Percentiles rank a stretch among this genome's conserved stretches.
Conservation (phyloP, 768 basidiomycete species). For the Coprinellus aureogranulatus region DNA sequence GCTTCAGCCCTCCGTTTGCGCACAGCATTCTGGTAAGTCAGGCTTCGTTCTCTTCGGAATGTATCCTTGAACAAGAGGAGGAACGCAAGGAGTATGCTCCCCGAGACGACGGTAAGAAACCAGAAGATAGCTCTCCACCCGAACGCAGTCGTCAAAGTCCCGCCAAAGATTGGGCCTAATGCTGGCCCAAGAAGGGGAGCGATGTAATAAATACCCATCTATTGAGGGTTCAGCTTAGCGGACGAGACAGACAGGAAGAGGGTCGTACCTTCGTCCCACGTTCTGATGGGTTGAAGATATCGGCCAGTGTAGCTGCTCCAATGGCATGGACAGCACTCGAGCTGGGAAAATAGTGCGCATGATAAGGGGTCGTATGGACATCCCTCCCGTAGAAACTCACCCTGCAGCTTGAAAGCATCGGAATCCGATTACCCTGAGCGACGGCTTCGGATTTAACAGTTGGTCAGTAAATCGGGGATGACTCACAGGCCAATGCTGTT, state of each 20-base stretch:
- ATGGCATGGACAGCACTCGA: conserved; percentile 68
- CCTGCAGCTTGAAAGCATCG: conserved; percentile 67
- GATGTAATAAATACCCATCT: conserved; percentile 79
- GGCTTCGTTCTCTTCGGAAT: conserved; percentile 78
- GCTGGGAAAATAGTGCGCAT: conserved; percentile 25
- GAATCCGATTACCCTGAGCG: conserved; percentile 66
- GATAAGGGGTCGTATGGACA: no score
- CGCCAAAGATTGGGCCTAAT: conserved; percentile 73
- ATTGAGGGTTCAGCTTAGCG: not conserved
- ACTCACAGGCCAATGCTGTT: conserved; percentile 48
- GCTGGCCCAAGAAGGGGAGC: conserved; percentile 74
- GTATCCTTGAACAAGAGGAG: conserved; percentile 75
- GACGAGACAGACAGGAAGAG: not conserved
- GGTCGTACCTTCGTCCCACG: conserved; percentile 57
- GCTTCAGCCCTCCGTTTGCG: conserved; percentile 33
- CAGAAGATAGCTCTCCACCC: conserved; percentile 83
- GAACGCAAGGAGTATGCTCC: conserved; percentile 53
- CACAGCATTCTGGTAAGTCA: conserved; percentile 71
- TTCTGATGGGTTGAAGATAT: conserved; percentile 72
- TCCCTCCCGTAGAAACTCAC: conserved; percentile 27
- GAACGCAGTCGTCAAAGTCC: conserved; percentile 61
- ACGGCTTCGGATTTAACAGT: no score
- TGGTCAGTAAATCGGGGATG: not conserved
- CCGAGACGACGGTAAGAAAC: conserved; percentile 69
- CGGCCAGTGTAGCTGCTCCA: conserved; percentile 76